Base-by-base conservation (phyloP, 306 rosid species). In the Mimosa pudica region DNA sequence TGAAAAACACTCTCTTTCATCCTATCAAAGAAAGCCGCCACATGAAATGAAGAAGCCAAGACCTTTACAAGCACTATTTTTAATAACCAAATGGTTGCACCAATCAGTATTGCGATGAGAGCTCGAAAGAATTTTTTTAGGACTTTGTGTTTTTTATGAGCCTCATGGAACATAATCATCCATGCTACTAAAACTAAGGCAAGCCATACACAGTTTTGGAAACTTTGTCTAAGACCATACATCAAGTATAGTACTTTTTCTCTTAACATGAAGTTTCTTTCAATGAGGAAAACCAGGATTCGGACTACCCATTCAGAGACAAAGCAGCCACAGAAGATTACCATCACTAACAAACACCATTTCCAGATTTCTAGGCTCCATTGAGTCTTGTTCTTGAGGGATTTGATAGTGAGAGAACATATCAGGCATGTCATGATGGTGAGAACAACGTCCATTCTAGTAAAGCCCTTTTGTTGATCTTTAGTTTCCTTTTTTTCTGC, bases 1-100 rank as follows among this genome's bases (percentile, higher is more conserved):
- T 68, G 75, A 14, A 77, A 77, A 68, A 77, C 81, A 24, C 81
- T 77, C 18, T 77, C 75, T 68, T 77, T 77, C 81, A 77, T 77
- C 18, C 81, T 52, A 33, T 77, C 81, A 41, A 77, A 77, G 75
- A 66, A 77, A 44, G 81, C 70, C 3, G 81, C 45, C 32, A 77
- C 74, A 1, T 77, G 81, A 20, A 77, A 77, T 5, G 81, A 77
- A 1, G 81, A 77, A 3, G 81, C 81, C 8, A 77, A 52, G 9
- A 68, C 49, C 8, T 77, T 77, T 1, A 77, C 81, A 0, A 77
- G 6, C 1, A 77, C 30, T 51, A 77, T 77, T 51, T 77, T 77
- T 10, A 77, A 0, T 1, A 77, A 12, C 81, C 81, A 77, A 13
- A 77, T 68, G 7, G 75, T 77, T 2, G 81, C 75, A 0, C 68